A percentile compares a stretch with the other conserved stretches of the same genome.
Evolutionary conservation across 352 stramenopile genomes (phyloP).

Genomic region (Phytophthora podocarpi): DNA sequence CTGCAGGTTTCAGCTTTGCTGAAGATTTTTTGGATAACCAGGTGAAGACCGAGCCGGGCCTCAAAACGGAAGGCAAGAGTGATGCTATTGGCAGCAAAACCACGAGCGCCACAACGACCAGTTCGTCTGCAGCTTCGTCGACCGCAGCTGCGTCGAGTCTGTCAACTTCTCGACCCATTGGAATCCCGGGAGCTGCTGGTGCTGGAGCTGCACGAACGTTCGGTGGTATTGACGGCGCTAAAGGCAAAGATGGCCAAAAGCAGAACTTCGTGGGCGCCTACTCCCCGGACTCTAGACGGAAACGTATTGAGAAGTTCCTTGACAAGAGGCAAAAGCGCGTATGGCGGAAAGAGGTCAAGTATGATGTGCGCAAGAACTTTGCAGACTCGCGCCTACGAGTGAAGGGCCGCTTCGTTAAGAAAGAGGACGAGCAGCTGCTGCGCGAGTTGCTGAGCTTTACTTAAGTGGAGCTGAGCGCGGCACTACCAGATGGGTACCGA

Average conservation of each 20-base stretch:
- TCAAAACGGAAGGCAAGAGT: constrained; percentile 48
- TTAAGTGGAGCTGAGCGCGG: constrained; percentile 32
- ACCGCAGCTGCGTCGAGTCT: constrained; percentile 38
- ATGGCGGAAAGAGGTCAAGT: constrained; percentile 96
- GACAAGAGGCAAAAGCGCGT: constrained; percentile 96
- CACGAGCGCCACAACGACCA: not conserved
- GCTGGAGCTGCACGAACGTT: constrained; percentile 46
- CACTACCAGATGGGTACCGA: constrained; percentile 16
- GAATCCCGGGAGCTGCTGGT: constrained; percentile 69
- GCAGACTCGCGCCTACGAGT: constrained; percentile 96
- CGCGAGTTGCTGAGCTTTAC: constrained; percentile 85
- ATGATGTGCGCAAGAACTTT: constrained; percentile 99
- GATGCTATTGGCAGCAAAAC: constrained; percentile 15
- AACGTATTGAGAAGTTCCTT: constrained; percentile 94
- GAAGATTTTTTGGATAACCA: constrained; percentile 87
- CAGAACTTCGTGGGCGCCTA: constrained; percentile 94
- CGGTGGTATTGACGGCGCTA: constrained; percentile 38
- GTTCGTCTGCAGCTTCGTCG: constrained; percentile 18
- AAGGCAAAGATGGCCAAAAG: constrained; percentile 68
- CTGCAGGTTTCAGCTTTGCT: constrained; percentile 82
- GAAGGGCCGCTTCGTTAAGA: constrained; percentile 98
- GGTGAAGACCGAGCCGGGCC: constrained; percentile 53
- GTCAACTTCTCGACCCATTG: constrained; percentile 80
- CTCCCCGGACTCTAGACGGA: constrained; percentile 92
- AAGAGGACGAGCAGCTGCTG: constrained; percentile 95